Evolutionary conservation across 495 filamentous ascomycete species (phyloP).

Genomic region (Aspergillus ellipticus): DNA sequence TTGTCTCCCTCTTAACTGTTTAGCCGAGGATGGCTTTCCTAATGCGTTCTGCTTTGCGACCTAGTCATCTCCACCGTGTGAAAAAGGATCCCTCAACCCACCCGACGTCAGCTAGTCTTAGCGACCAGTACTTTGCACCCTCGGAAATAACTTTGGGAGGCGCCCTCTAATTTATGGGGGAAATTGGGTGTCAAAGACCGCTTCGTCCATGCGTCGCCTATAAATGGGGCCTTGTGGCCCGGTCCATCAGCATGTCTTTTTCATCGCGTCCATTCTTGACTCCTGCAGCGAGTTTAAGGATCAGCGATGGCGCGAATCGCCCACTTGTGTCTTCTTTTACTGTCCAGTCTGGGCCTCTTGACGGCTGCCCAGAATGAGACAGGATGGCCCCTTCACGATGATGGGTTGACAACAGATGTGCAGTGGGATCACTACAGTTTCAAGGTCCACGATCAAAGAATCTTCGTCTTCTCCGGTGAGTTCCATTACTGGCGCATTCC

Average conservation of each 20-base stretch:
- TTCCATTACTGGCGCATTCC: conserved; percentile 61
- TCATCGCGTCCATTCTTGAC: neutral
- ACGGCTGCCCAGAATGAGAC: conserved; percentile 12
- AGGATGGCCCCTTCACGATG: conserved; percentile 47
- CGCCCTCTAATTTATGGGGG: neutral
- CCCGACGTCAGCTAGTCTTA: neutral
- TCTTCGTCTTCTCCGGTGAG: conserved; percentile 59
- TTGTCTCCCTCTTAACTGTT: neutral
- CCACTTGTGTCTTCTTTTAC: conserved; percentile 12
- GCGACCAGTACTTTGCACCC: neutral
- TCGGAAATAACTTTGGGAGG: neutral
- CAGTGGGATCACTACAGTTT: conserved; percentile 60
- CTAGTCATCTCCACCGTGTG: neutral
- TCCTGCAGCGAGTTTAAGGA: neutral
- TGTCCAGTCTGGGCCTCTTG: conserved; percentile 16
- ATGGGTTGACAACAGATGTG: conserved; percentile 49
- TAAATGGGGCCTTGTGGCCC: neutral
- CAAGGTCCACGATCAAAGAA: conserved; percentile 49
- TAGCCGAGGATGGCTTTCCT: neutral
- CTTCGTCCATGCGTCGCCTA: neutral
- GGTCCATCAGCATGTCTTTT: neutral
- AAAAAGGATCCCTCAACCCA: neutral
- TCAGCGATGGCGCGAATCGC: conserved; percentile 12
- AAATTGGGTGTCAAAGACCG: neutral
- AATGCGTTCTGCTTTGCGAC: neutral